These are phyloP conservation scores for Phytophthora syringae DNA, from an alignment of 352 stramenopile species.

Conservation along the genomic window DNA sequence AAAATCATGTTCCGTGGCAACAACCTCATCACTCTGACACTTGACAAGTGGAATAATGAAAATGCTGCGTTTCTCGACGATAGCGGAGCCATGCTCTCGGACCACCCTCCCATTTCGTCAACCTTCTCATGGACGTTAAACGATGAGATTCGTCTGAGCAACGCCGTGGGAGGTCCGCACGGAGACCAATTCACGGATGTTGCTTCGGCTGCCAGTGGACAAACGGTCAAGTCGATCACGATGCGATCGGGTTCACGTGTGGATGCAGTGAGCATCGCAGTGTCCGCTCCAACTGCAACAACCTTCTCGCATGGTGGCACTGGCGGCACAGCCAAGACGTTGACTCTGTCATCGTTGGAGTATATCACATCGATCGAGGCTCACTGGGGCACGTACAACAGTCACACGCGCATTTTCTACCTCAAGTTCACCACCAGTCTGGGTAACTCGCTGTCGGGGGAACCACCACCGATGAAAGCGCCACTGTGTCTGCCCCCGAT, in stretches of 20 bases:
- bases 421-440: constrained; percentile 46
- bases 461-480: constrained; percentile 37
- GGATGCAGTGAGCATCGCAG: constrained; percentile 45
- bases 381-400: constrained; percentile 48
- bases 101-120: constrained; percentile 51
- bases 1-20: constrained; percentile 63
- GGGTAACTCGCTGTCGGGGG: constrained; percentile 35
- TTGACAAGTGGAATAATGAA: constrained; percentile 48
- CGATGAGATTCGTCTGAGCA: constrained; percentile 42
- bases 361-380: constrained; percentile 51
- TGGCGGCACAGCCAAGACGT: constrained; percentile 38
- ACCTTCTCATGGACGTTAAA: constrained; percentile 49
- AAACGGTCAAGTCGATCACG: constrained; percentile 44
- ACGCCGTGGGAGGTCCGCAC: constrained; percentile 45
- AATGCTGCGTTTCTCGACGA: constrained; percentile 48
- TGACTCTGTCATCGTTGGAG: constrained; percentile 47
- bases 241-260: constrained; percentile 39
- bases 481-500: constrained; percentile 37
- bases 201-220: constrained; percentile 19
- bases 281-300: constrained; percentile 28
- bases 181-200: constrained; percentile 49
- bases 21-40: constrained; percentile 48
- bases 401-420: constrained; percentile 56
- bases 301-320: constrained; percentile 47
- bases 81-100: constrained; percentile 43